These are phyloP conservation scores for Didymella keratinophila DNA, from an alignment of 2,329 filamentous ascomycete species.

Conservation along the genomic window DNA sequence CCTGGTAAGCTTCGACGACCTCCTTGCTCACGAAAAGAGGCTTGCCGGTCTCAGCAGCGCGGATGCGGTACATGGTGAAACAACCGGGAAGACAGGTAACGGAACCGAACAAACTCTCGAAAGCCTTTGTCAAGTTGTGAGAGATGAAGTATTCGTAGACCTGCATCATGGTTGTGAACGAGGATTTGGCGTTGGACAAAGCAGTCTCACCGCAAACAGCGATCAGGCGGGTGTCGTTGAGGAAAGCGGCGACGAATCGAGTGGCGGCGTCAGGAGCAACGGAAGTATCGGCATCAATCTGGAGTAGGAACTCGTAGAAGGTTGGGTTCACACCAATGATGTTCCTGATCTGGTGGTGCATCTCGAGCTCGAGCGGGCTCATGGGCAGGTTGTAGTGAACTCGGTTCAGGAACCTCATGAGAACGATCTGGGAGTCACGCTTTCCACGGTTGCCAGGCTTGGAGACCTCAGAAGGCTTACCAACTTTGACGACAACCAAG, in stretches of 20 bases:
- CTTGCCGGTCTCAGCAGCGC: constrained; percentile 92
- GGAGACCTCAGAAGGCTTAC: constrained; percentile 78
- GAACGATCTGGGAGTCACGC: constrained; percentile 97
- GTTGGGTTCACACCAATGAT: constrained; percentile 98
- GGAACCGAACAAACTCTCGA: constrained; percentile 95
- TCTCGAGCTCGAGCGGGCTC: constrained; percentile 95
- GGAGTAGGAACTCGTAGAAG: constrained; percentile 95
- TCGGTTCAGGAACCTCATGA: constrained; percentile 99
- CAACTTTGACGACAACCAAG: constrained; percentile 93
- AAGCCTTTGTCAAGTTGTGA: constrained; percentile 95
- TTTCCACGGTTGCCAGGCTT: constrained; percentile 94
- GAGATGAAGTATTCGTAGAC: constrained; percentile 99
- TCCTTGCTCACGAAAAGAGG: constrained; percentile 95
- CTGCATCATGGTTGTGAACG: constrained; percentile 98
- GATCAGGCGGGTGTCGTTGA: constrained; percentile 92
- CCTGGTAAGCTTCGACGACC: constrained; percentile 84
- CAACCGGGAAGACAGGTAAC: constrained; percentile 98
- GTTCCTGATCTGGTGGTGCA: constrained; percentile 98
- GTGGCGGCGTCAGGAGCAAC: constrained; percentile 89
- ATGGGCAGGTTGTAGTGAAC: constrained; percentile 97
- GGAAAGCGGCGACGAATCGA: constrained; percentile 88
- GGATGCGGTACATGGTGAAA: constrained; percentile 99
- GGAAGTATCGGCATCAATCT: constrained; percentile 97
- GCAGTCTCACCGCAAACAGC: constrained; percentile 94
- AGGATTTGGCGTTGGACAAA: constrained; percentile 89